phyloP scores from a whole-genome alignment of 345 rosid species.

The Pistacia vera region DNA sequence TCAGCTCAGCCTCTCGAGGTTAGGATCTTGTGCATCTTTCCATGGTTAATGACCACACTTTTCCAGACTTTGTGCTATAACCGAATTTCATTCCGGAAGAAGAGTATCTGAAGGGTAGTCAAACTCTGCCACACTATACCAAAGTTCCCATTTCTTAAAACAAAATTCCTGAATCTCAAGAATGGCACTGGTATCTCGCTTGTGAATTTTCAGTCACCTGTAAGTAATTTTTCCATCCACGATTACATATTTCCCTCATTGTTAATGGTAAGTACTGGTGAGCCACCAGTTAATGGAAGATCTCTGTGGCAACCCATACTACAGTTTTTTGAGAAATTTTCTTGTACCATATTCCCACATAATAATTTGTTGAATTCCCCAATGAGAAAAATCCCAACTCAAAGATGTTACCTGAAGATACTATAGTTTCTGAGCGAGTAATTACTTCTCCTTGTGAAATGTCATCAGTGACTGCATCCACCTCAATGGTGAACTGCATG shows the following conservation, averaged over 20 bases:
- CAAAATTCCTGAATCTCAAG: slow-evolving; percentile 32
- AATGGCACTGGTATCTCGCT: slow-evolving; percentile 7
- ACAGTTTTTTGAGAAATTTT: too few relatives aligned
- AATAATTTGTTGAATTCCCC: too few relatives aligned
- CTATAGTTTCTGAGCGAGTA: too few relatives aligned
- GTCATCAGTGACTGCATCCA: too few relatives aligned
- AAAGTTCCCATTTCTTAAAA: slow-evolving; percentile 26
- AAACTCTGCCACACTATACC: slow-evolving; percentile 29
- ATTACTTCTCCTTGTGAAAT: too few relatives aligned
- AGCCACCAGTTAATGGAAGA: too few relatives aligned
- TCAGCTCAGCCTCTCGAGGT: not conserved
- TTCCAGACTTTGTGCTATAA: slow-evolving; percentile 11
- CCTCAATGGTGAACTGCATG: too few relatives aligned
- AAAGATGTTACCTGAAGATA: too few relatives aligned
- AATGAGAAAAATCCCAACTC: too few relatives aligned
- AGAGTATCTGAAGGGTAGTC: slow-evolving; percentile 20
- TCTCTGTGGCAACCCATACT: too few relatives aligned
- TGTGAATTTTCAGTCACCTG: not conserved
- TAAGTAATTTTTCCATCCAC: slow-evolving; percentile 9
- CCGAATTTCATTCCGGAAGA: slow-evolving; percentile 26
- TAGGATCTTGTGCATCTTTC: slow-evolving; percentile 27
- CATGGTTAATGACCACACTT: slow-evolving; percentile 18
- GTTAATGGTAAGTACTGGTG: not conserved
- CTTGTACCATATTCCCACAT: too few relatives aligned
- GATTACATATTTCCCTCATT: slow-evolving; percentile 15